These are phyloP conservation scores for Hortaea sp. DNA, from an alignment of 2,329 filamentous ascomycete genomes.

Conservation along the genomic window DNA sequence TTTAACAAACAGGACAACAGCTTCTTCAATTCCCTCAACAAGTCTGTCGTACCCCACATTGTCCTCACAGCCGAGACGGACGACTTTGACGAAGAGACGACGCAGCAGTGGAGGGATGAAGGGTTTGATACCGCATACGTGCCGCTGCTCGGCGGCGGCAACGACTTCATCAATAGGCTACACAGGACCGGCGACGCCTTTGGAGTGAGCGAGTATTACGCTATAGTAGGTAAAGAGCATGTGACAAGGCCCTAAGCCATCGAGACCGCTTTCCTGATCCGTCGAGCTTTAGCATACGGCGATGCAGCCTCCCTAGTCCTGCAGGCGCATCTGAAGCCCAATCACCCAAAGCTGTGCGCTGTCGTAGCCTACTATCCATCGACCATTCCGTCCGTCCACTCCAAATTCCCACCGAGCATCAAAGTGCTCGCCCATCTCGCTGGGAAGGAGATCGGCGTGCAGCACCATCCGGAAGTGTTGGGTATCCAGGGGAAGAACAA, in stretches of 20 bases:
- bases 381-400: conserved; percentile 42
- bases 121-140: conserved; percentile 51
- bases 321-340: conserved; percentile 47
- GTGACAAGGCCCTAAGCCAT: neutral
- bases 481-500: conserved; percentile 44
- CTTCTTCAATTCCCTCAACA: conserved; percentile 28
- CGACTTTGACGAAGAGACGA: conserved; percentile 46
- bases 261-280: neutral
- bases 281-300: conserved; percentile 43
- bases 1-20: conserved; percentile 13
- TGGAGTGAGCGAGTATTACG: conserved; percentile 50
- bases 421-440: conserved; percentile 50
- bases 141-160: conserved; percentile 40
- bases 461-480: conserved; percentile 39
- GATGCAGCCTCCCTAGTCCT: conserved; percentile 51
- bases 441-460: conserved; percentile 38
- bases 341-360: conserved; percentile 45
- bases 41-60: conserved; percentile 34
- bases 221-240: conserved; percentile 46
- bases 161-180: conserved; percentile 37
- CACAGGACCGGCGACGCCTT: conserved; percentile 44
- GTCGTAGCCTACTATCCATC: conserved; percentile 56
- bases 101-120: conserved; percentile 49
- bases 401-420: conserved; percentile 33
- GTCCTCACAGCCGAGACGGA: conserved; percentile 42